phyloP scores from a whole-genome alignment of 164 flowering plant genomes.

The Berberis vulgaris region DNA sequence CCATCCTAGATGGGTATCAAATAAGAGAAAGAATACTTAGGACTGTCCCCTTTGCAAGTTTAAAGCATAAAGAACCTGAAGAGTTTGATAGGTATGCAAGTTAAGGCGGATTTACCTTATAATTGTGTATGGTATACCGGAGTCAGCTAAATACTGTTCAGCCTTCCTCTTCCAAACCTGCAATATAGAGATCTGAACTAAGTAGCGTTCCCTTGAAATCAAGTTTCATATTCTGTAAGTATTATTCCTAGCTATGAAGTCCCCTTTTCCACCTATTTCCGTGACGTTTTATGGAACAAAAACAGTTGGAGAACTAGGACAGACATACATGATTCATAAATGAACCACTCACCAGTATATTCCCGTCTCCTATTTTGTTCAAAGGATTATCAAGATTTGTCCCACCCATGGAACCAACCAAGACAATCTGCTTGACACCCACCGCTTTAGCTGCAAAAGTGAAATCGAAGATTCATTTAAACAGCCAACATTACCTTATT shows the following conservation, averaged over 20 bases:
- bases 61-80: background rate
- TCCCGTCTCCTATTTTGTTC: slow-evolving; percentile 89
- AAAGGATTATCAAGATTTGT: slow-evolving; percentile 68
- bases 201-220: background rate
- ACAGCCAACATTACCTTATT: background rate
- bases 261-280: background rate
- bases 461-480: slow-evolving; percentile 4
- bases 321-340: background rate
- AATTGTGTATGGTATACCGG: slow-evolving; percentile 92
- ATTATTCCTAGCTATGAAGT: background rate
- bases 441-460: slow-evolving; percentile 72
- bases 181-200: background rate
- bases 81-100: background rate
- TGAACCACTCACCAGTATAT: slow-evolving; percentile 59
- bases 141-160: slow-evolving; percentile 89
- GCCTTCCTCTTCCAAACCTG: slow-evolving; percentile 99
- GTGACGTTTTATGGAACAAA: background rate
- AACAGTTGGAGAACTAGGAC: background rate
- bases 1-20: too few species aligned
- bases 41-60: background rate
- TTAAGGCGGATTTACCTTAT: slow-evolving; percentile 45
- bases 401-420: slow-evolving; percentile 99
- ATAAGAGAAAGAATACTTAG: background rate
- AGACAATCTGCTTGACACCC: slow-evolving; percentile 91
- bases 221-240: background rate